Evolutionary conservation across 129 eudicot genomes (phyloP), one percentile per base, ranked within the genome.

Genomic region (Mikania micrantha): DNA sequence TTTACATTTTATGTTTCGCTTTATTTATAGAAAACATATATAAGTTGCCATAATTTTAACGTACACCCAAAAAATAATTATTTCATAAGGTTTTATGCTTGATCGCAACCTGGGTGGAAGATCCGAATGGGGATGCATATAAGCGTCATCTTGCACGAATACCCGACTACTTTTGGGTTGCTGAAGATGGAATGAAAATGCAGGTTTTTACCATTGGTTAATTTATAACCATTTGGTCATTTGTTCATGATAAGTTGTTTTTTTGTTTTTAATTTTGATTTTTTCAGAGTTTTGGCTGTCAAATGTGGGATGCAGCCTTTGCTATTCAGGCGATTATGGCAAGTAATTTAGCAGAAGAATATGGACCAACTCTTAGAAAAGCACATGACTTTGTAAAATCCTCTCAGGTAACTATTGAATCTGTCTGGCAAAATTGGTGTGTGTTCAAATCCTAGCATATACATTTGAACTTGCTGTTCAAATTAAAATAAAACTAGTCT

Each of bases 101-200:
- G 66, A 31, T 84, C 38, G 80, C 80, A 44, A 75, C 82, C 17
- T 85, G 87, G 87, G 91, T 82, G 39, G 87, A 85, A 47, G 87
- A 82, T 62, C 87, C 85, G 1, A 79, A 77, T 39, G 77, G 87
- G 11, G 79, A 76, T 32, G 87, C 91, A 38, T 77, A 63, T 77
- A 82, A 54, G 54, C 77, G 69, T 9, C 91, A 85, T 77, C 85
- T 85, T 50, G 81, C 83, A 13, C 68, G 91, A 62, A 69, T 85
- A 17, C 81, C 79, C 0, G 91, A 85, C 61, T 82, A 82, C 72
- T 54, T 76, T 60, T 85, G 91, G 91, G 54, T 85, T 31, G 87
- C 91, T 36, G 91, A 85, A 67, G 91, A 85, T 74, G 87, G 91
- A 67, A 50, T 85, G 79, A 85, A 82, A 70, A 65, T 85, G 85